Base-by-base conservation (phyloP, 2,329 filamentous ascomycete species). In the Curvularia eragrostidis region DNA sequence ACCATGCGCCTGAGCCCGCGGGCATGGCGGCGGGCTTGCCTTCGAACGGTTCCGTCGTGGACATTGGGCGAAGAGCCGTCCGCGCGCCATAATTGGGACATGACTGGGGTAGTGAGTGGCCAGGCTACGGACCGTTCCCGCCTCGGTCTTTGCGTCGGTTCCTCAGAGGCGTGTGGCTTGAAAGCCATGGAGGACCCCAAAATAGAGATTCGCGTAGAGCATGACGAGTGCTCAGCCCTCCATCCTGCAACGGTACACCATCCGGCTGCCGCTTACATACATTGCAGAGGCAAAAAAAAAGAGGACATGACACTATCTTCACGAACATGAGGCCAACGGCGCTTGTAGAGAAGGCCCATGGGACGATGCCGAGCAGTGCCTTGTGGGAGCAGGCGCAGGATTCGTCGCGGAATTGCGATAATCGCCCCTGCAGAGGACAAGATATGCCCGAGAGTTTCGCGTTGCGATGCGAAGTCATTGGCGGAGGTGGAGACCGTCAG, bases 111-210 rank as follows among this genome's bases (percentile, higher is more conserved):
- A 52, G 53, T 60, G 62, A 62, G 56, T 61, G 64, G 57, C 72
- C 71, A 72, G 69, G 62, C 67, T 68, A 70, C 73, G 73, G 73
- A 75, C 73, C 73, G 73, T 72, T 73, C 72, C 73, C 71, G 71
- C 67, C 60, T 69, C 67, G 70, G 63, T 69, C 65, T 66, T 58
- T 65, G 58, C 59, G 67, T 58, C 62, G 66, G 65, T 65, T 71
- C 56, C 70, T 69, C 69, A 72, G 66, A 71, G 63, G 53, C 65
- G 58, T 36, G 70, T 70, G 73, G 72, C 71, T 71, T 72, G 67
- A 62, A 49, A 48, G 50, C 47, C 48, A 54, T 59, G 49, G 61
- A 53, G 46, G 47, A 52, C 63, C 68, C 68, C 59, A 67, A 73
- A 74, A 71, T 72, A 72, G 69, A 61, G 66, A 64, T 56, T 63